Evolutionary conservation across 441 rosid genomes (phyloP).

Genomic region (Erodium texanum): DNA sequence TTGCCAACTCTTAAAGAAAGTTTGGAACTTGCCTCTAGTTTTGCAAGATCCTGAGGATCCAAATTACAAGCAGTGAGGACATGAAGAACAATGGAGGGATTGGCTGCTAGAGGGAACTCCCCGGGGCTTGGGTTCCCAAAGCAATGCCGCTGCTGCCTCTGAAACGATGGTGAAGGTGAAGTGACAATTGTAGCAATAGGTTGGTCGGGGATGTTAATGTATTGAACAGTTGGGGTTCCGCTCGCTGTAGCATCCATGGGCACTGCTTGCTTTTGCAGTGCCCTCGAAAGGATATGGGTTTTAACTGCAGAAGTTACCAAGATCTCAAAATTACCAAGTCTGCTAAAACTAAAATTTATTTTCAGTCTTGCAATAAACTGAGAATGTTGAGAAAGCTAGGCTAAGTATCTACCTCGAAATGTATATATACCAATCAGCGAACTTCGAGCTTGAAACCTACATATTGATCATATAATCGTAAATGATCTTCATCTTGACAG

Average conservation of each 20-base stretch:
- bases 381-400: conserved; percentile 5
- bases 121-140: conserved; percentile 79
- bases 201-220: conserved; percentile 67
- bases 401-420: conserved; percentile 28
- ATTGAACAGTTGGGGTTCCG: conserved; percentile 57
- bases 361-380: neutral
- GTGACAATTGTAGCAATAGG: conserved; percentile 47
- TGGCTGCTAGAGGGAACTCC: conserved; percentile 91
- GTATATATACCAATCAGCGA: conserved; percentile 30
- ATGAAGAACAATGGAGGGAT: conserved; percentile 86
- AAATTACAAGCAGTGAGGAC: conserved; percentile 80
- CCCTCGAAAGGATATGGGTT: conserved; percentile 29
- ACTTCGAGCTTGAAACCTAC: conserved; percentile 50
- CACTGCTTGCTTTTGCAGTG: conserved; percentile 52
- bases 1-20: conserved; percentile 33
- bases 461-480: conserved; percentile 25
- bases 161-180: conserved; percentile 45
- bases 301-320: conserved; percentile 28
- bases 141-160: conserved; percentile 70
- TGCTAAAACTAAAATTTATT: neutral
- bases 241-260: conserved; percentile 90
- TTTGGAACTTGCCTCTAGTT: conserved; percentile 66
- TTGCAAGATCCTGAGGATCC: conserved; percentile 92
- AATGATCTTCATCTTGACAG: conserved; percentile 14
- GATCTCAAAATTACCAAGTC: too few relatives aligned